Base-by-base conservation (phyloP, 768 basidiomycete species). In the Lactifluus piperatus region DNA sequence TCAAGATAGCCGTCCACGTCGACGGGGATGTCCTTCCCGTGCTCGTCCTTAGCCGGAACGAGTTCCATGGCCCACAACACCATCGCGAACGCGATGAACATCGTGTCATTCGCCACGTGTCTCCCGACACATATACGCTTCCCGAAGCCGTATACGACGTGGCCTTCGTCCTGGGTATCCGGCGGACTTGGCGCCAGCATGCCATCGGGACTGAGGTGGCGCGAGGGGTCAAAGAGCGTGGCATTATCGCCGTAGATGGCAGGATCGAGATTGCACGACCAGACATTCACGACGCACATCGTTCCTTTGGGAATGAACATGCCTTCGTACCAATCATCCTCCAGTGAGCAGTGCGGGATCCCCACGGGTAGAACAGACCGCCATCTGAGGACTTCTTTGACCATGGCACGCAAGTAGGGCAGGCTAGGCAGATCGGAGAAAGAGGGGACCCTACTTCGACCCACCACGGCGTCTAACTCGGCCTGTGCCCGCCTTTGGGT, bases 291-390 rank as follows among this genome's bases (percentile, higher is more conserved):
- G 47, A 74, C 58, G 27, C 73, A 65, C 10, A 72, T 68, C 2
- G 72, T 71, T 8, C 72, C 74, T 34, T 66, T 69, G 0, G 75
- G 74, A n/a, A 76, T 72, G 56, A 68, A 63, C 53, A 60, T 60
- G 11, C 63, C 68, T 48, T 63, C 63, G 48, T 72, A 73, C 54
- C 54, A 66, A 37, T 72, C 72, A 47, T 73, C 71, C 56, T 64
- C 57, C 60, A 62, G 37, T 45, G 56, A 51, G 27, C 57, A 53
- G 20, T 62, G 64, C 3, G 64, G 64, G 6, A 64, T 64, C 24
- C 63, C 64, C 6, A 64, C 27, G 26, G 64, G 64, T 6, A 63
- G 32, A 13, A 51, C 44, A 44, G 64, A 54, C n/a, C 54, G 29
- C 64, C 64, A 64, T 47, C 64, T 62, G 5, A 64, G 62, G 26